Evolutionary conservation across 331 rosid genomes (phyloP), one percentile per base, ranked within the genome.

Genomic region (Prunus yedoensis): DNA sequence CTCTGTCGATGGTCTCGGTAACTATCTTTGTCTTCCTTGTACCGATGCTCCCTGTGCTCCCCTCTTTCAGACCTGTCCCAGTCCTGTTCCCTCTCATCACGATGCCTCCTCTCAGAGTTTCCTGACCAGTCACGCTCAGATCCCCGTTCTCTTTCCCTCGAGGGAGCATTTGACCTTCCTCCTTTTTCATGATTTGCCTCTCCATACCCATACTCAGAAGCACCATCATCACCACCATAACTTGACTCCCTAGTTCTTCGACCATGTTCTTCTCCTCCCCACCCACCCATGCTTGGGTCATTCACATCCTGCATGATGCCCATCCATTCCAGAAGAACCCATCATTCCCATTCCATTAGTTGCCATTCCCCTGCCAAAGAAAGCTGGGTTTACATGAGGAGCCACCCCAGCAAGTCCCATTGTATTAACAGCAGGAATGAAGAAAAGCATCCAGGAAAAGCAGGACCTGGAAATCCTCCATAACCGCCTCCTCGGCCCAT

Each of bases 61-160:
- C 78, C 82, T 50, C 83, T 84, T 38, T 77, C 83, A 20, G 83
- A 51, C 75, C 80, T 76, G 70, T 85, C 84, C 74, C 63, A 67
- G 61, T 85, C 87, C 53, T 81, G 82, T 65, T 86, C 90, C 61
- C 85, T 87, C 46, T 77, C 88, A 45, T 85, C 91, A 58, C 85
- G 89, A 74, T 81, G 81, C 82, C 86, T 85, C 61, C 89, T 78
- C 70, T 87, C 91, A 71, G 89, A 82, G 38, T 77, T 78, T 65
- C 88, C 87, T 16, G 89, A 84, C 85, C 85, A 80, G n/a, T 84
- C 91, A 72, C 87, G 84, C 59, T 87, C 91, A 11, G 91, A 84
- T 27, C 82, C 88, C 30, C 85, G 75, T 62, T 87, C 91, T 78
- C 78, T 85, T 70, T 87, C 91, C 82, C 84, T 87, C 0, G 83